Base-by-base conservation (phyloP, 345 rosid genomes). In the Bretschneidera sinensis region DNA sequence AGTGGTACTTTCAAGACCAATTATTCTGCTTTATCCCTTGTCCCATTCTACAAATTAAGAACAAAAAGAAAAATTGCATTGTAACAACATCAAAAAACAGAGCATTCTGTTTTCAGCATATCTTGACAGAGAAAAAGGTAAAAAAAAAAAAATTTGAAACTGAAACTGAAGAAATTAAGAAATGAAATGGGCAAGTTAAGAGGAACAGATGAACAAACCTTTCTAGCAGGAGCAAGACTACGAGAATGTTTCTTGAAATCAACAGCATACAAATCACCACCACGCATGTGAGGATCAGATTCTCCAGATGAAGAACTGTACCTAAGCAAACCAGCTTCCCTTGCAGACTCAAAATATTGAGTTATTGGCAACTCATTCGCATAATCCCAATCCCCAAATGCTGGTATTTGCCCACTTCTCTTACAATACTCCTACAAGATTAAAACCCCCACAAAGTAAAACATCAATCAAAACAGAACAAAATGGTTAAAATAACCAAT, bases 361-460 rank as follows among this genome's bases (percentile, higher is more conserved):
- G 98, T 92, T 53, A 92, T 92, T 34, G 98, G 98, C 70, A 87
- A 48, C 20, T 92, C 88, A 55, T 84, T 87, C 28, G 96, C 85
- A 11, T 78, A 67, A 1, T 92, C 96, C 98, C 98, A 92, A 65
- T 92, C 71, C 64, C 98, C 98, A 63, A 92, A 92, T 52, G 81
- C 80, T 0, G 98, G 98, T 55, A 92, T 87, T 63, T 84, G 97
- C 18, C 98, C 89, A 20, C 96, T 87, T 60, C 81, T 81, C 62
- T 74, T 87, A 68, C 77, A 69, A 25, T 72, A 66, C 58, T 68
- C 70, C 65, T 76, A 68, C 51, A 72, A 28, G 8, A 28, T 3
- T 3, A 28, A 28, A 28, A 3, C 22, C 57, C 8, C 9, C 19
- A 19, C 7, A 20, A 57, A 66, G 17, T 24, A 1, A 18, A 51